Conservation (phyloP, 345 rosid species). For the Eucalyptus pauciflora region DNA sequence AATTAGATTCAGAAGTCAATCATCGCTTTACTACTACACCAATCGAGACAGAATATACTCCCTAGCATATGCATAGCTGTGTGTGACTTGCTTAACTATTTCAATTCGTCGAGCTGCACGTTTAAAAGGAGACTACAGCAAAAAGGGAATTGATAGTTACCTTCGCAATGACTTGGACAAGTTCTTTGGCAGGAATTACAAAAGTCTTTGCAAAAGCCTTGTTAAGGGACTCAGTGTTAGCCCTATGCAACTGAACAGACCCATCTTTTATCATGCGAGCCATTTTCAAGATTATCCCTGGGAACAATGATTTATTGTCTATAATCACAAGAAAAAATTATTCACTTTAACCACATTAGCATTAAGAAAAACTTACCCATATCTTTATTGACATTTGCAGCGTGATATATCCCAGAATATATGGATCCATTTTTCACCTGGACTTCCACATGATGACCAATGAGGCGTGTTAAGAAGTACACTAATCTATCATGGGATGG, state of each 20-base stretch:
- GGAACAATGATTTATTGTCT: not conserved
- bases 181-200: conserved; percentile 68
- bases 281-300: conserved; percentile 89
- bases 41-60: not conserved
- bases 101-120: not conserved
- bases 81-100: not conserved
- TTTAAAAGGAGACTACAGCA: not conserved
- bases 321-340: not conserved
- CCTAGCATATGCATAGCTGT: not conserved
- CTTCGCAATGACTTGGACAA: conserved; percentile 92
- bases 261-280: conserved; percentile 69
- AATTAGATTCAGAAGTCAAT: not conserved
- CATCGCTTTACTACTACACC: not conserved
- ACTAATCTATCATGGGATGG: conserved; percentile 60
- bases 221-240: conserved; percentile 38
- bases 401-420: conserved; percentile 73
- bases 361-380: conserved; percentile 36
- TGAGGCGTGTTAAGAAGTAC: conserved; percentile 54
- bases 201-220: conserved; percentile 60
- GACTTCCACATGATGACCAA: conserved; percentile 83
- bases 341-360: not conserved
- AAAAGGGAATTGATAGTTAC: conserved; percentile 10
- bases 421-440: conserved; percentile 85
- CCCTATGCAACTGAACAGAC: conserved; percentile 39
- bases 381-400: conserved; percentile 66